Evolutionary conservation across 2,329 filamentous ascomycete species (phyloP), one percentile per base, ranked within the genome.

Genomic region (Ophiostoma ulmi): DNA sequence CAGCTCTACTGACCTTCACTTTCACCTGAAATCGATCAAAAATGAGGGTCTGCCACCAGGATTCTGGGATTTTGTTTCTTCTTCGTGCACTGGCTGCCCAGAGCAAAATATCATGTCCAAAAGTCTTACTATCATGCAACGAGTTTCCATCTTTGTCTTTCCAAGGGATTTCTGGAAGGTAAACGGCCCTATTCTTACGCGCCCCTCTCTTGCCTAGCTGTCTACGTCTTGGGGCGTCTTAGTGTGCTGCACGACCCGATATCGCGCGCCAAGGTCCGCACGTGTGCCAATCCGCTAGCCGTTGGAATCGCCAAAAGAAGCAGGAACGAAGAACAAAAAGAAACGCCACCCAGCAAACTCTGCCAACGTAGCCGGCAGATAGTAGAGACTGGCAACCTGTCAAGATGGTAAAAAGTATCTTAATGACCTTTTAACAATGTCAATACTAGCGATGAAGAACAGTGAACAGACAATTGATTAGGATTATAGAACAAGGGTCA

Each of bases 161-260:
- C n/a, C 55, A 64, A 38, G 31, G 17, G 58, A 63, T 17, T 31
- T 63, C 26, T 35, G 26, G 22, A 4, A 39, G 4, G 17, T 65
- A 39, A 65, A 65, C 63, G 63, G 63, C 63, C 63, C 63, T 65
- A 65, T 39, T 65, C 63, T 63, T 31, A 36, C 58, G 14, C 58
- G 58, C 58, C 58, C 58, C 31, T 22, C 55, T 31, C 20, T 61
- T 31, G 55, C 20, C n/a, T n/a, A 61, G 44, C 44, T 52, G 63
- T 66, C n/a, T 35, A 17, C 1, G 52, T 22, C 20, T n/a, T 22
- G 48, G 31, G 31, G 31, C 31, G 2, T 58, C 52, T 26, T 26
- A 58, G 52, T 58, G 52, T 58, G 52, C 52, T 58, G n/a, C 52
- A 58, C 35, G 61, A 22, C 63, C 63, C 63, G 63, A 65, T 65